Conservation (phyloP, 768 basidiomycete species). For the Tricholoma matsutake region DNA sequence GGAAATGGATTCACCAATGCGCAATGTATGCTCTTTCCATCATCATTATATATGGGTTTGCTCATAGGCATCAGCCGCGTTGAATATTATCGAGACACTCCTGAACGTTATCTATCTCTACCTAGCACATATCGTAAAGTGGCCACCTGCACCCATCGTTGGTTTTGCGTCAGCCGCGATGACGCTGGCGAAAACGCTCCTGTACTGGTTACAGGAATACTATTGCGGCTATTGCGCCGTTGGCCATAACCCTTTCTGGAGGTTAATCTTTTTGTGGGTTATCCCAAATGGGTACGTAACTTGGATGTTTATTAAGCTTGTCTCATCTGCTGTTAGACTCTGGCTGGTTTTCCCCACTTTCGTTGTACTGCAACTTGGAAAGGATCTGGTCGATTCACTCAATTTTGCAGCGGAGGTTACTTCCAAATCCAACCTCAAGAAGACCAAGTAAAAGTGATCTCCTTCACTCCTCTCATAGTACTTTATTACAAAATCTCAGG, state of each 20-base stretch:
- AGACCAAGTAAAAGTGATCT: conserved; percentile 7
- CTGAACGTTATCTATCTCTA: conserved; percentile 77
- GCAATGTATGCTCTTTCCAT: conserved; percentile 52
- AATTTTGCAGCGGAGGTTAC: conserved; percentile 19
- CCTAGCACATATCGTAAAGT: conserved; percentile 57
- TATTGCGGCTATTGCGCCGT: conserved; percentile 69
- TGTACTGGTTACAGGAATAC: conserved; percentile 83
- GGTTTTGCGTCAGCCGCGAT: conserved; percentile 72
- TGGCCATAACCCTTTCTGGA: conserved; percentile 63
- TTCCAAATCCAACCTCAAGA: conserved; percentile 19
- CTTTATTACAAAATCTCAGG: background rate
- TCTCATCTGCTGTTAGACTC: conserved; percentile 38
- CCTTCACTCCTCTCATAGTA: background rate
- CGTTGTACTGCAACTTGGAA: conserved; percentile 57
- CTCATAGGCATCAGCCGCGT: conserved; percentile 46
- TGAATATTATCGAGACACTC: conserved; percentile 79
- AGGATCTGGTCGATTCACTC: conserved; percentile 54
- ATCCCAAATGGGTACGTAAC: conserved; percentile 72
- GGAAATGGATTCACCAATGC: conserved; percentile 84
- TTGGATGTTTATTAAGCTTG: background rate
- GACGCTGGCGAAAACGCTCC: conserved; percentile 81
- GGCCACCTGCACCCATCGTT: conserved; percentile 67
- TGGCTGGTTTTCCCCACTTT: conserved; percentile 74
- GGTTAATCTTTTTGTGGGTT: conserved; percentile 62
- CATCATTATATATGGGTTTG: background rate